Conservation (phyloP, 352 stramenopile genomes). For the Phytophthora hybrid region DNA sequence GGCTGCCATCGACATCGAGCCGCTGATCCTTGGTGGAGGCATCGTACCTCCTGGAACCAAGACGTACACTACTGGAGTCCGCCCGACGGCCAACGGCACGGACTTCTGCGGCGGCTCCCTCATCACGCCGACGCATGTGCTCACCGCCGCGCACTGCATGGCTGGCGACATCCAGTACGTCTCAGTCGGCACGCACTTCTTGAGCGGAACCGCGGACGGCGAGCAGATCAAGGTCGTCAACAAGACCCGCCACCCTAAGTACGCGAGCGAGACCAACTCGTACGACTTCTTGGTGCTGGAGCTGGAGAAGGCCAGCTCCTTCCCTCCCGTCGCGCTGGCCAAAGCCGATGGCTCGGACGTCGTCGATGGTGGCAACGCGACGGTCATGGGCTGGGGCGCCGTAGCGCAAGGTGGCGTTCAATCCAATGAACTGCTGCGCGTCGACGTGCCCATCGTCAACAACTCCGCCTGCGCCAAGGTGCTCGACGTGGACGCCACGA, state of each 20-base stretch:
- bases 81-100: constrained; percentile 38
- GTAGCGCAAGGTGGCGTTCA: constrained; percentile 30
- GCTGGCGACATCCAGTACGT: constrained; percentile 54
- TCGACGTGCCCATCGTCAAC: constrained; percentile 58
- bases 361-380: constrained; percentile 36
- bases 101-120: constrained; percentile 70
- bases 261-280: constrained; percentile 44
- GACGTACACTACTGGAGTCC: constrained; percentile 61
- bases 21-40: constrained; percentile 51
- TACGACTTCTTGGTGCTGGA: constrained; percentile 72
- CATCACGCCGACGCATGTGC: constrained; percentile 67
- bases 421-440: constrained; percentile 46
- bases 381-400: constrained; percentile 53
- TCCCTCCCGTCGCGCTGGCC: constrained; percentile 46
- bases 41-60: constrained; percentile 53
- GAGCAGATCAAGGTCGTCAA: constrained; percentile 63
- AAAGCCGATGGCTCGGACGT: constrained; percentile 39
- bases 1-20: constrained; percentile 32
- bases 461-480: constrained; percentile 49
- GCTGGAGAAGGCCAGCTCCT: constrained; percentile 47
- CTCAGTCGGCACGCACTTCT: constrained; percentile 63
- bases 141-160: constrained; percentile 71
- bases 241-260: constrained; percentile 59
- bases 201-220: constrained; percentile 48
- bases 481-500: constrained; percentile 45